Evolutionary conservation across 768 basidiomycete genomes (phyloP).

Genomic region (Boletus rex-veris): DNA sequence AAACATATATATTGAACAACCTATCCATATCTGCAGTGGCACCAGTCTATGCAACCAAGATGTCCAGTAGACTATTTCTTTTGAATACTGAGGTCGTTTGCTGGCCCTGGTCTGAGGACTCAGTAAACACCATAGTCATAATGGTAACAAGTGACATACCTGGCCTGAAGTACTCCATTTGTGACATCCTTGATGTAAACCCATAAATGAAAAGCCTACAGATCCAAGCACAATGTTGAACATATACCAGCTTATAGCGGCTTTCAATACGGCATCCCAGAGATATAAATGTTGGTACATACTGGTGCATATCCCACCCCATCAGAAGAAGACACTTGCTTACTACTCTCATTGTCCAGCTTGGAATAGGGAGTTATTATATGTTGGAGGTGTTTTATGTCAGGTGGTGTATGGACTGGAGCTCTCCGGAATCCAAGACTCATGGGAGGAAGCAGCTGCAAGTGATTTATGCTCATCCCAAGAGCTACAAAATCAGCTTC

Average conservation of each 20-base stretch:
- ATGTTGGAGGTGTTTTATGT: no score
- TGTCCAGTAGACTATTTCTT: slow-evolving; percentile 77
- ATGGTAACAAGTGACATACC: slow-evolving; percentile 37
- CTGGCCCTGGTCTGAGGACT: slow-evolving; percentile 47
- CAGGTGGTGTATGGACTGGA: no score
- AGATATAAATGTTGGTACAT: no score
- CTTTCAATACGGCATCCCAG: no score
- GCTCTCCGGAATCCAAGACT: no score
- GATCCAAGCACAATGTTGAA: background rate
- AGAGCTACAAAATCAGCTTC: no score
- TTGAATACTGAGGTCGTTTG: slow-evolving; percentile 65
- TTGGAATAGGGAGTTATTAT: no score
- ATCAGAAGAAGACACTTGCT: no score
- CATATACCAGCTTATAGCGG: slow-evolving; percentile 59
- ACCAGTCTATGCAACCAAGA: slow-evolving; percentile 78
- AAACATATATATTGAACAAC: slow-evolving; percentile 75
- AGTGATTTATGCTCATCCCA: no score
- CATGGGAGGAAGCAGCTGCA: no score
- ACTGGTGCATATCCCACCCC: no score
- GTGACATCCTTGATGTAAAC: slow-evolving; percentile 66
- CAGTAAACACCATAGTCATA: background rate
- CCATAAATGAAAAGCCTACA: slow-evolving; percentile 3
- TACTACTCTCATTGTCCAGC: no score
- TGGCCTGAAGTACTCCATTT: slow-evolving; percentile 76
- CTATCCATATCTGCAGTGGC: slow-evolving; percentile 75